A percentile compares a stretch with the other conserved stretches of the same genome.
These are phyloP conservation scores for Petunia secreta DNA, from an alignment of 257 asterid genomes.

Conservation along the genomic window DNA sequence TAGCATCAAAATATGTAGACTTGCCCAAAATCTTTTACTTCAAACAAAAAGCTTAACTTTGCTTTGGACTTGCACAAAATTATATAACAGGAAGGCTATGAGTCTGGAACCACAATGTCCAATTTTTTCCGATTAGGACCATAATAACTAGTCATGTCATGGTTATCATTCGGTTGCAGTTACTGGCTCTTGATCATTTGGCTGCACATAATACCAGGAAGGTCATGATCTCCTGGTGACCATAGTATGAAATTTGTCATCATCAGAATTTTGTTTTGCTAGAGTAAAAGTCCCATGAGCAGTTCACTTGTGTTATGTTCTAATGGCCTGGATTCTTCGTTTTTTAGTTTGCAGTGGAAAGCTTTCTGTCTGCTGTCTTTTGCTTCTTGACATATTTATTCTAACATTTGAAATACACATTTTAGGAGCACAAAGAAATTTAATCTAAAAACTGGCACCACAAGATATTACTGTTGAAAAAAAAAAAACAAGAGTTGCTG, in stretches of 20 bases:
- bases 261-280: neutral
- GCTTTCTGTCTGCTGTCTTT: neutral
- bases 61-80: no score
- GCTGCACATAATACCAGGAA: no score
- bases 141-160: neutral
- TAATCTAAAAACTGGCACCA: no score
- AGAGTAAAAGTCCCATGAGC: neutral
- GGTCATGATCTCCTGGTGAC: no score
- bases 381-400: neutral
- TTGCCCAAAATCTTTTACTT: neutral
- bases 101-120: neutral
- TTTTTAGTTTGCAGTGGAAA: neutral
- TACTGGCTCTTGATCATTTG: neutral
- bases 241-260: neutral
- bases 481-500: neutral
- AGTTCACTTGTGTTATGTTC: neutral
- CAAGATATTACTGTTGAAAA: no score
- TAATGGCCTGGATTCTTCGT: neutral
- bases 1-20: neutral
- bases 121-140: neutral
- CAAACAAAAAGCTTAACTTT: neutral
- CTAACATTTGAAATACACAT: neutral
- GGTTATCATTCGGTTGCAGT: neutral
- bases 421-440: neutral
- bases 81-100: no score